Percentiles rank a stretch among this genome's conserved stretches.
phyloP scores from a whole-genome alignment of 441 rosid species.

The Kokia cookei region DNA sequence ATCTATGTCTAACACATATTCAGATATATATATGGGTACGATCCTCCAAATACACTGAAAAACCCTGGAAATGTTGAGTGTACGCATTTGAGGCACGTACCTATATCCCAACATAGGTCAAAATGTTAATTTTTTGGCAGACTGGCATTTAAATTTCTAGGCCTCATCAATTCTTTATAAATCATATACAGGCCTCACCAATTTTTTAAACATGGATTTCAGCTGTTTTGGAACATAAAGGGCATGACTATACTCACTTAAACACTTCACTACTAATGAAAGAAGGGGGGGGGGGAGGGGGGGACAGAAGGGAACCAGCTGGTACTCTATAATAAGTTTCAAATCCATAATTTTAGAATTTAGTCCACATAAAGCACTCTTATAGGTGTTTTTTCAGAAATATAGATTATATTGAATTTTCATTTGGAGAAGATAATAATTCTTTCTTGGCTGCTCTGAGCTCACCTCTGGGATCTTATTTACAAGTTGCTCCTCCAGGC shows the following conservation, averaged over 20 bases:
- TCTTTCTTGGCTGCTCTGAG: neutral
- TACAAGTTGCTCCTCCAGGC: constrained; percentile 26
- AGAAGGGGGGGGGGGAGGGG: no score
- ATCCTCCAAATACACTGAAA: neutral
- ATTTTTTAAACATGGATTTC: constrained; percentile 31
- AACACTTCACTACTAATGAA: neutral
- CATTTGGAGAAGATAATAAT: neutral
- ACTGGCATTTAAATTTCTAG: neutral
- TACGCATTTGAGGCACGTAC: neutral
- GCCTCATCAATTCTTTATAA: neutral
- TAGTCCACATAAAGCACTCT: neutral
- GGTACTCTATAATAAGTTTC: neutral
- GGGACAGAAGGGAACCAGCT: neutral
- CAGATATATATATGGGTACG: neutral
- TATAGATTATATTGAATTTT: neutral
- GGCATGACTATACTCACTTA: neutral
- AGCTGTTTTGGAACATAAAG: constrained; percentile 29
- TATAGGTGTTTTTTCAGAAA: neutral
- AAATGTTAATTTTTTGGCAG: neutral
- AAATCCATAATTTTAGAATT: neutral
- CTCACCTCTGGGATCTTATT: constrained; percentile 51
- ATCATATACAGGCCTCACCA: neutral
- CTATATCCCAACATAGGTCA: neutral
- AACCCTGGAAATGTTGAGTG: neutral
- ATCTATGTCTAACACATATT: neutral